Conservation (phyloP, 2,329 filamentous ascomycete genomes). For the Fonsecaea monophora region DNA sequence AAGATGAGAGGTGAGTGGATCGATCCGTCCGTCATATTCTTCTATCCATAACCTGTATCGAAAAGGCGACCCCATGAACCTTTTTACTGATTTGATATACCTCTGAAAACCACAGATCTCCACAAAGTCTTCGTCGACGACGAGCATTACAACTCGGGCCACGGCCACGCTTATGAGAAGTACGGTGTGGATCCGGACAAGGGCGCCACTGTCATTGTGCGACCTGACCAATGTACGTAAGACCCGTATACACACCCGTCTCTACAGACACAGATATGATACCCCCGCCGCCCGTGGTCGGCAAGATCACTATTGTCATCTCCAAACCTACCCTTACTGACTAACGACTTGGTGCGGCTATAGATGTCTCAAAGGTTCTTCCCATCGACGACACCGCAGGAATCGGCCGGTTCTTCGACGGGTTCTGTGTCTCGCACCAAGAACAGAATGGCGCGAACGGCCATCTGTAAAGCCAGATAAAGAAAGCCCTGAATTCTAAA, state of each 20-base stretch:
- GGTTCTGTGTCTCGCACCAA: conserved; percentile 40
- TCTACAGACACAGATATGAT: no score
- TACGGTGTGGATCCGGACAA: conserved; percentile 59
- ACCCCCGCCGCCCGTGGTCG: no score
- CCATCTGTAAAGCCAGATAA: conserved; percentile 2
- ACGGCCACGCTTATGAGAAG: conserved; percentile 63
- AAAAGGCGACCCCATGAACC: no score
- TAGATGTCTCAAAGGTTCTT: conserved; percentile 52
- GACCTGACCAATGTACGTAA: conserved; percentile 67
- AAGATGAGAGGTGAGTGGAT: conserved; percentile 57
- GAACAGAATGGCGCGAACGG: conserved; percentile 1
- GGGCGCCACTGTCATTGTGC: conserved; percentile 61
- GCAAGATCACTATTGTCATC: no score
- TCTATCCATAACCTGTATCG: no score
- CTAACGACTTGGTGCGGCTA: conserved; percentile 12
- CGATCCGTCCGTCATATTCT: background rate
- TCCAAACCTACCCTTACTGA: background rate
- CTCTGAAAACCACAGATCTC: conserved; percentile 52
- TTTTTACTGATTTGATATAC: background rate
- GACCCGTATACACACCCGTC: no score
- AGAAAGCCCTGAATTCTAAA: no score
- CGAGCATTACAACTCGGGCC: conserved; percentile 61
- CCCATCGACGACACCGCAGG: conserved; percentile 44
- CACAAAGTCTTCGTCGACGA: conserved; percentile 67
- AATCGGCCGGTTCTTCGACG: conserved; percentile 47